Base-by-base conservation (phyloP, 169 alveolate genomes). In the Plasmodium adleri region DNA sequence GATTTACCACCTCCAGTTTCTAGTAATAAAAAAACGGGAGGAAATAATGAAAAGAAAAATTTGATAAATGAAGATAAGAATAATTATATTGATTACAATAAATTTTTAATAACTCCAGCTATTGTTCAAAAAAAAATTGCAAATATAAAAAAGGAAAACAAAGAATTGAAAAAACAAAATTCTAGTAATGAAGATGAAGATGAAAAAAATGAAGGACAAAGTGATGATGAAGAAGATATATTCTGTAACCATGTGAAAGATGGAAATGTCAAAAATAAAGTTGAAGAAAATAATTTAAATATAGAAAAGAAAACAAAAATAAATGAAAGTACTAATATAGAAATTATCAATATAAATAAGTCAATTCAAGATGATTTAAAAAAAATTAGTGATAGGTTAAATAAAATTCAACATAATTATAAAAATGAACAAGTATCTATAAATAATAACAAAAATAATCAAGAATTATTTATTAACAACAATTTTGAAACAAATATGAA, bases 1-100 rank as follows among this genome's bases (percentile, higher is more conserved):
- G 96, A 93, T 86, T 72, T 93, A 62, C 96, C 96, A 13, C 96
- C 96, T 17, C 95, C 95, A 60, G 75, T 72, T 26, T 86, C 88
- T 45, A 49, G 17, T 15, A 68, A 39, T 15, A 56, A 63, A 28
- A 86, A 72, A 43, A 58, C 50, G 1, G 8, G 68, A 67, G 83
- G 56, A 49, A 86, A 86, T 8, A 60, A 60, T 59, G 86, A 86
- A 26, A 49, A 86, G 26, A 50, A 56, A 45, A 67, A 60, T 49
- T 8, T 26, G 1, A 47, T 63, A 52, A 60, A 13, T 47, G 76
- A 59, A 15, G 45, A 13, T 13, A 86, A 70, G 56, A 45, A 72
- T 56, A 47, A 20, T 60, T 86, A 71, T 60, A 72, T 72, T 20
- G 88, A 71, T 59, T 59, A 72, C 28, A 86, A 86, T 49, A 86